Evolutionary conservation across 176 grass and related monocot species (phyloP), one percentile per base, ranked within the genome.

Genomic region (Avena eriantha): DNA sequence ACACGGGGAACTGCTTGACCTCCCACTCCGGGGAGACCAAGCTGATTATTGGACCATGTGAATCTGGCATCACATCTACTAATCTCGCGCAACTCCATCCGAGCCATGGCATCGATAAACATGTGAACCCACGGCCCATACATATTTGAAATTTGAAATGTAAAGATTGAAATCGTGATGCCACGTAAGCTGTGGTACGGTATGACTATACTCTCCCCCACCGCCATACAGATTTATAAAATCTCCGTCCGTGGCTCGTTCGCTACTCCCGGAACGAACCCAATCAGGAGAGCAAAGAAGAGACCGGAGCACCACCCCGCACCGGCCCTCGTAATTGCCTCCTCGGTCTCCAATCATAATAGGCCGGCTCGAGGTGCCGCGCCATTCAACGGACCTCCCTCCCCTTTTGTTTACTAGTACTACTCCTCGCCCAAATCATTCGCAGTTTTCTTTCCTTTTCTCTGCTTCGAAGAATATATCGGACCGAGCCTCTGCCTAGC

Each of bases 341-440:
- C 55, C 67, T 84, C 36, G 54, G 63, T 75, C 49, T 76, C 60
- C 83, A 90, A 43, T 82, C 78, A 76, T 85, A 47, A 49, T 56
- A 89, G 88, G 88, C 21, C 83, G 69, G 88, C 83, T 90, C 78
- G 83, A 90, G 83, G 88, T 69, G 78, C 70, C 60, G 70, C 88
- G 39, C 78, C 8, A 41, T 82, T 85, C 88, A 75, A 80, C 87
- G 55, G 8, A 65, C 24, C 80, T 48, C 71, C 39, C 39, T 47
- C 23, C 49, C 71, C 63, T 34, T 69, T 58, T 59, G 34, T 79
- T 69, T 77, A 56, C 21, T 46, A 4, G 15, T 56, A 10, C 45
- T 47, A 9, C 45, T 47, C 45, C 67, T 8, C 1, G 14, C 50
- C 11, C 19, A 82, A 70, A 70, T 82, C 65, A 83, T 72, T 69